Conservation (phyloP, 257 asterid species). For the Rehmannia glutinosa region DNA sequence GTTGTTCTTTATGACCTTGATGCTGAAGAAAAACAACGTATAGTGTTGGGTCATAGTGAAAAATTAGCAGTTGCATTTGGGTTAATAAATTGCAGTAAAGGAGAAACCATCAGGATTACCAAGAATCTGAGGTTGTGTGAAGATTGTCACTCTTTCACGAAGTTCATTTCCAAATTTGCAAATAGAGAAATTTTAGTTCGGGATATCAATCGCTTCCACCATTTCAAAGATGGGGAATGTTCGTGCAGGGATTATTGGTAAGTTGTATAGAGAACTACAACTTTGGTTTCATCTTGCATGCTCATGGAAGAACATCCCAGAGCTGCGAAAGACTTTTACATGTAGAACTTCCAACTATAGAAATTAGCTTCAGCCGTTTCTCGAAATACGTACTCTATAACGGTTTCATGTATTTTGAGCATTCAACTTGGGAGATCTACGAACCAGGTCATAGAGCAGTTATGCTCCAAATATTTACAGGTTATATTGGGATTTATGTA, state of each 20-base stretch:
- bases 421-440: too few relatives aligned
- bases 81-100: conserved; percentile 60
- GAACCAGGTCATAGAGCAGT: too few relatives aligned
- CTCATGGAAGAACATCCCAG: background rate
- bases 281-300: too few relatives aligned
- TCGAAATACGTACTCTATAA: too few relatives aligned
- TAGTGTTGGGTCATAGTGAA: conserved; percentile 83
- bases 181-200: conserved; percentile 66
- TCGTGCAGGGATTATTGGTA: conserved; percentile 88
- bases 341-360: background rate
- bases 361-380: too few relatives aligned
- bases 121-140: conserved; percentile 87
- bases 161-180: conserved; percentile 57
- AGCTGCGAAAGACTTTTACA: background rate
- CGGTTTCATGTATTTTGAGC: too few relatives aligned
- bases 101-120: conserved; percentile 74
- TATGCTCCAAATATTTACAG: too few relatives aligned
- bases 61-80: conserved; percentile 89
- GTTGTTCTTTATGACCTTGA: conserved; percentile 70
- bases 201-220: conserved; percentile 75
- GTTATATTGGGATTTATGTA: too few relatives aligned
- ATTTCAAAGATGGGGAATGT: conserved; percentile 72
- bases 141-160: conserved; percentile 85
- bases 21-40: conserved; percentile 57
- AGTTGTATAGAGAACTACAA: background rate